Evolutionary conservation across 1,139 yeast genomes (phyloP).

Genomic region (Protomyces lactucae-debilis): DNA sequence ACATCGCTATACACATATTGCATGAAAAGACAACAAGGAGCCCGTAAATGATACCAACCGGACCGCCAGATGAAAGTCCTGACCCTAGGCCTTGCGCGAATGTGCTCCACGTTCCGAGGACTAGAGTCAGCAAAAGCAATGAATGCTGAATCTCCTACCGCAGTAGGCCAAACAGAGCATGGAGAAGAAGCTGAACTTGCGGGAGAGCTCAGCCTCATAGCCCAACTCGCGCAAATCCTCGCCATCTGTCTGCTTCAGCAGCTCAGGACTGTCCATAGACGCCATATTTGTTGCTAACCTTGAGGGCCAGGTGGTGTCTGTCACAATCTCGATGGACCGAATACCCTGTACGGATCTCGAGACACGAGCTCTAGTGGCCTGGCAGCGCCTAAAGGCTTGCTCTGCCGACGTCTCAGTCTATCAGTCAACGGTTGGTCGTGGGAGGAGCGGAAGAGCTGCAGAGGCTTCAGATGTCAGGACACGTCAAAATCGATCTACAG

Average conservation of each 20-base stretch:
- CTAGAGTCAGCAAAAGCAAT: background rate
- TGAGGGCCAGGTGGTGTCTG: too few relatives aligned
- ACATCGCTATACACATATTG: conserved; percentile 52
- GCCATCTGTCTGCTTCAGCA: background rate
- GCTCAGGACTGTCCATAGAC: background rate
- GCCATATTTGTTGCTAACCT: too few relatives aligned
- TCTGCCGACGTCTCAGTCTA: too few relatives aligned
- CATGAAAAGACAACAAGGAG: conserved; percentile 60
- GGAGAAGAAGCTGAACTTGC: conserved; percentile 19
- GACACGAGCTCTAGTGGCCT: too few relatives aligned
- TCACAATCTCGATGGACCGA: too few relatives aligned
- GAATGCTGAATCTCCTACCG: background rate
- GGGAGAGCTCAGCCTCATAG: conserved; percentile 5
- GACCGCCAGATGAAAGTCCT: conserved; percentile 33
- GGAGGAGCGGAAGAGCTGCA: too few relatives aligned
- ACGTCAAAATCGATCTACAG: too few relatives aligned
- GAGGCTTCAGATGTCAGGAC: too few relatives aligned
- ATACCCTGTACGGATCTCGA: too few relatives aligned
- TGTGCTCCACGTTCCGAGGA: conserved; percentile 21
- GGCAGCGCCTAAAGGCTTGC: too few relatives aligned
- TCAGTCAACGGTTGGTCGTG: too few relatives aligned
- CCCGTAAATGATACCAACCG: conserved; percentile 58
- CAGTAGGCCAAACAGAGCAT: conserved; percentile 10
- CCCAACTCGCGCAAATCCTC: conserved; percentile 4
- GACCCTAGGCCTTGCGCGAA: conserved; percentile 20